phyloP scores from a whole-genome alignment of 192 early-diverging fungal species.

The Coemansia sp. region DNA sequence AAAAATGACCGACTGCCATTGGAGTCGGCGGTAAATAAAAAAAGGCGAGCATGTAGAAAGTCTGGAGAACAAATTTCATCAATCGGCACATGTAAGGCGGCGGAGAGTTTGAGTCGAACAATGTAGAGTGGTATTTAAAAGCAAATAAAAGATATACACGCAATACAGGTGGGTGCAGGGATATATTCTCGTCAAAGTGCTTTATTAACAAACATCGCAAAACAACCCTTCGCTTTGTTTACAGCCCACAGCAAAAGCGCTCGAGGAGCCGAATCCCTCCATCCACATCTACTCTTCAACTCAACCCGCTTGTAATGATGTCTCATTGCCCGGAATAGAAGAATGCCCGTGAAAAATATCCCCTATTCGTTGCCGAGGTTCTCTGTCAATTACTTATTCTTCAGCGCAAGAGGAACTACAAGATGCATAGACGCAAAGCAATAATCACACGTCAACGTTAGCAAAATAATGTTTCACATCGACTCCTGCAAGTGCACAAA shows the following conservation, averaged over 20 bases:
- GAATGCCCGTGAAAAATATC: neutral
- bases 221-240: neutral
- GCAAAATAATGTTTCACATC: slow-evolving; percentile 7
- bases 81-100: neutral
- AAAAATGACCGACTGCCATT: too few relatives aligned
- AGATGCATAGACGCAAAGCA: neutral
- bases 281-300: neutral
- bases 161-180: slow-evolving; percentile 1
- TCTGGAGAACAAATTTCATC: neutral
- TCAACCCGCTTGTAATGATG: neutral
- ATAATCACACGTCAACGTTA: neutral
- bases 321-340: neutral
- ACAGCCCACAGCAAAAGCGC: neutral
- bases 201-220: too few relatives aligned
- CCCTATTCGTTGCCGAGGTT: too few relatives aligned
- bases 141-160: slow-evolving; percentile 3
- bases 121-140: neutral
- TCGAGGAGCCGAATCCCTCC: neutral
- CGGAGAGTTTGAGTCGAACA: neutral
- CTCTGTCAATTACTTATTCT: neutral
- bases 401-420: slow-evolving; percentile 7
- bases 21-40: too few relatives aligned
- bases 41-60: too few relatives aligned
- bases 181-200: neutral
- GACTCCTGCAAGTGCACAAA: neutral